phyloP scores from a whole-genome alignment of 2,329 filamentous ascomycete species.

The Cadophora gregata region DNA sequence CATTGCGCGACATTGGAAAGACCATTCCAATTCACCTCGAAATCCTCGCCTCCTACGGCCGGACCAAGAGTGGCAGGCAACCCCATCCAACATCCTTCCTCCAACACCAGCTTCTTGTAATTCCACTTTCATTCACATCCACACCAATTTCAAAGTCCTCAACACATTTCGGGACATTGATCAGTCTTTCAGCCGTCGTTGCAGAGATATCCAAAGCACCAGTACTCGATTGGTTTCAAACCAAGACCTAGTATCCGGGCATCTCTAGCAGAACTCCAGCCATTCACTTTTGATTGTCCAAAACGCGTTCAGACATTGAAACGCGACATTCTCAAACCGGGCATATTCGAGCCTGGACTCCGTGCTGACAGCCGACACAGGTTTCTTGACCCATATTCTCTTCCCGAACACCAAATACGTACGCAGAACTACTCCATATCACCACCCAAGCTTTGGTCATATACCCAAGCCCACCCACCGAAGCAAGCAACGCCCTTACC shows the following conservation, averaged over 20 bases:
- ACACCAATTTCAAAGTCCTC: slow-evolving; percentile 1
- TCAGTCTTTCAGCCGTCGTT: not conserved
- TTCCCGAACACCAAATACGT: not conserved
- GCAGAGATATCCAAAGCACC: not conserved
- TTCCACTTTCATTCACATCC: not conserved
- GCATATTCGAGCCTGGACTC: not conserved
- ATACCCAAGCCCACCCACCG: not conserved
- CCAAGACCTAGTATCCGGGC: not conserved
- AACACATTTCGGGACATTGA: not conserved
- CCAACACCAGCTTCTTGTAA: no score
- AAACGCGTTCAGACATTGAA: not conserved
- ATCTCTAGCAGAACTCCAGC: not conserved
- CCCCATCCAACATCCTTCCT: not conserved
- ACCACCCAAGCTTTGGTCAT: not conserved
- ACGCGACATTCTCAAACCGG: not conserved
- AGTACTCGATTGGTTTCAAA: not conserved
- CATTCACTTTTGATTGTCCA: not conserved
- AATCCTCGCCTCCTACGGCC: not conserved
- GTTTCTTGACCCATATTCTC: not conserved
- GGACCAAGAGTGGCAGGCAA: not conserved
- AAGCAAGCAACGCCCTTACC: not conserved
- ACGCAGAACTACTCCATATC: not conserved
- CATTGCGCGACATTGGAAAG: not conserved
- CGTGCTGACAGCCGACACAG: not conserved
- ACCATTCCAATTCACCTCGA: not conserved